Evolutionary conservation across 2,329 filamentous ascomycete genomes (phyloP), one percentile per base, ranked within the genome.

Genomic region (Neonectria hederae): DNA sequence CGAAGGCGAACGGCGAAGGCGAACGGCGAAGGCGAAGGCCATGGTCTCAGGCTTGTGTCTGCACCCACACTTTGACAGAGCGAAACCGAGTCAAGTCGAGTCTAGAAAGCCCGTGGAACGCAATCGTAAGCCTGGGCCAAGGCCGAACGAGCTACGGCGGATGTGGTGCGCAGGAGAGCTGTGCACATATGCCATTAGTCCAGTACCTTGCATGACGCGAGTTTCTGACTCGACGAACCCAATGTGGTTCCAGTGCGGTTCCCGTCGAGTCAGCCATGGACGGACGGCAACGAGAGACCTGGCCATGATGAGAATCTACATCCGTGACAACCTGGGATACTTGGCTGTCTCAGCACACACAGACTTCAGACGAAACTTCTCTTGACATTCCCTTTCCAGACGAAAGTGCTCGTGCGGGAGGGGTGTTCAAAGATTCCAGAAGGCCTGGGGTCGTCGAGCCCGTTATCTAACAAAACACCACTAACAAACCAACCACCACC

Each of bases 121-220:
- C 45, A 21, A 46, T 56, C 51, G 38, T 56, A 38, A 52, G 54
- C 40, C 46, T 19, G 42, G 28, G 38, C 8, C 21, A 7, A 22
- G 26, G 19, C 32, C 46, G 14, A 32, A 35, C 26, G n/a, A n/a
- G n/a, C n/a, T 45, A 21, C 38, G 38, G 13, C n/a, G 38, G 13
- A 40, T 8, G 30, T 35, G 28, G 26, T 21, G 10, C 48, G 10
- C 9, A 51, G 48, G 26, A 21, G 28, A 35, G n/a, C 13, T n/a
- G 10, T 49, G 46, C 46, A n/a, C n/a, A 49, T 32, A 28, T 49
- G n/a, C 26, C n/a, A 17, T 21, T n/a, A n/a, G 38, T 21, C 17
- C 35, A 42, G 69, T 72, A 65, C 66, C 68, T 63, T 72, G 66
- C 66, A 68, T 72, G 28, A 65, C 65, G 64, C 58, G 57, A 54